Base-by-base conservation (phyloP, 768 basidiomycete species). In the Boletus vermiculosoides region DNA sequence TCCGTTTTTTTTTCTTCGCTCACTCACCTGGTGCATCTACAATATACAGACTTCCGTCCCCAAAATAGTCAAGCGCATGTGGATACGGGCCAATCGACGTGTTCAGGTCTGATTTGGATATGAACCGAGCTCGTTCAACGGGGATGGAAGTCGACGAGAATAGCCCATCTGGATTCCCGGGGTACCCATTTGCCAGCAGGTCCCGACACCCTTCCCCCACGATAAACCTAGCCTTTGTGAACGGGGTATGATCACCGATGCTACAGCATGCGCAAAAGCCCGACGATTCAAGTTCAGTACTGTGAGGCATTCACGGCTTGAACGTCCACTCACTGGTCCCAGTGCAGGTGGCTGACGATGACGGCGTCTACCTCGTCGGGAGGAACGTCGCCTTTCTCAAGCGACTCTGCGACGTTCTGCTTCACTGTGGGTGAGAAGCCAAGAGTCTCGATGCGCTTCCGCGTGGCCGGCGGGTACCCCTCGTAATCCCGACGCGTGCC, bases 31-130 rank as follows among this genome's bases (percentile, higher is more conserved):
- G 76, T 2, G 83, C 77, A 60, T 86, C 80, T 56, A 86, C 64
- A 58, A 86, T 74, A 61, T 82, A 85, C 36, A 84, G 64, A 60
- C 80, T 82, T 8, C 84, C 84, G 58, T 87, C 84, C 20, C 76
- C 76, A 60, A 79, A 84, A 62, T 76, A 79, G 69, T 86, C 83
- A 20, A 78, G 62, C 5, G 80, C 79, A 44, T 58, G 63, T 28
- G 80, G 79, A 64, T 82, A 83, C 2, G 80, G 80, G 0, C 81
- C 82, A 41, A 84, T 65, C 30, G 79, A 70, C 31, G 64, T 64
- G 44, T 41, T 55, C 69, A 77, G 74, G 1, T 72, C 74, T 5
- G 61, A 55, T 34, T 65, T 55, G 23, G 63, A 57, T n/a, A 81
- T 58, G 61, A 76, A 81, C 16, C 55, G 57, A 6, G 76, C 77